Percentiles rank a stretch among this genome's conserved stretches.
Evolutionary conservation across 1,139 yeast genomes (phyloP).

Genomic region (Saccharomyces hybrid): DNA sequence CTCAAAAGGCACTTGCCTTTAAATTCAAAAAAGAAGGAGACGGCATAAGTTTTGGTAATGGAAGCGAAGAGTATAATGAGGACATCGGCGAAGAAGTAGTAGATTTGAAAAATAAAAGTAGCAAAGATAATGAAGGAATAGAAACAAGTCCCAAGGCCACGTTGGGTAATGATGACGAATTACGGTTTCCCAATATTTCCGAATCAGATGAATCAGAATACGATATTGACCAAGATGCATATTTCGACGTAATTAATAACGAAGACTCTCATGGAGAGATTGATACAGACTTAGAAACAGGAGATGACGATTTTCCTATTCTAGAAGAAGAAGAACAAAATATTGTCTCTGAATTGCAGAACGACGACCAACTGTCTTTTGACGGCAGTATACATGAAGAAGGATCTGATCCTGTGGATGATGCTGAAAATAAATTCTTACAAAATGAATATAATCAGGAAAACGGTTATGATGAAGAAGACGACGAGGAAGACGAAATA

Average conservation of each 20-base stretch:
- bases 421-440: conserved; percentile 8
- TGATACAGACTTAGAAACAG: conserved; percentile 43
- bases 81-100: conserved; percentile 63
- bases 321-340: conserved; percentile 42
- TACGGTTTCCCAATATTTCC: conserved; percentile 30
- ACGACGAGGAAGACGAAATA: conserved; percentile 30
- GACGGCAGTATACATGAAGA: conserved; percentile 30
- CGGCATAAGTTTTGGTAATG: conserved; percentile 23
- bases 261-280: conserved; percentile 43
- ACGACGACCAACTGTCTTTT: conserved; percentile 34
- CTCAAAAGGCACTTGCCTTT: conserved; percentile 41
- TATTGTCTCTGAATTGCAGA: conserved; percentile 35
- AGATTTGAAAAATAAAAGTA: conserved; percentile 14
- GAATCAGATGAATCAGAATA: conserved; percentile 47
- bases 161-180: conserved; percentile 37
- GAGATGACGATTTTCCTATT: conserved; percentile 47
- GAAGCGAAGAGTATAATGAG: conserved; percentile 38
- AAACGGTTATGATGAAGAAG: conserved; percentile 28
- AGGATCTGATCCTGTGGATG: conserved; percentile 26
- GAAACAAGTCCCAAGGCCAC: conserved; percentile 24
- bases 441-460: conserved; percentile 24
- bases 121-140: conserved; percentile 28
- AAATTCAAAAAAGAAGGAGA: conserved; percentile 40
- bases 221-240: conserved; percentile 65
- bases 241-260: conserved; percentile 53